Evolutionary conservation across 306 rosid species (phyloP).

Genomic region (Biancaea sappan): DNA sequence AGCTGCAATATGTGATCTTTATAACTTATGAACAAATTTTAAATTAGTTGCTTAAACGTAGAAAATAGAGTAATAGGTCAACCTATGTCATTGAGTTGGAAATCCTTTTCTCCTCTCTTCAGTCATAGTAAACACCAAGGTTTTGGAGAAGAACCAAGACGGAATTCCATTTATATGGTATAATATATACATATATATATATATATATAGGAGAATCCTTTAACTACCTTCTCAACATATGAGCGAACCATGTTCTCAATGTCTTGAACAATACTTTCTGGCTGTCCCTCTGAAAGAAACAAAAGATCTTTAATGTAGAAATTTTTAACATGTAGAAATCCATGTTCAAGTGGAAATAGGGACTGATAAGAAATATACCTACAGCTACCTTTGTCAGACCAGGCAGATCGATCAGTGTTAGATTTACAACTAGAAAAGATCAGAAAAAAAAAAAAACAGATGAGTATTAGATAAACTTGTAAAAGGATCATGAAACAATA

Average conservation of each 20-base stretch:
- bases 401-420: conserved; percentile 65
- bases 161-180: neutral
- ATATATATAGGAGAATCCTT: neutral
- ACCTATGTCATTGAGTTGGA: neutral
- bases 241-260: conserved; percentile 64
- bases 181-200: too few relatives aligned
- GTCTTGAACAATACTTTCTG: conserved; percentile 58
- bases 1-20: neutral
- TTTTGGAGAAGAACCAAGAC: neutral
- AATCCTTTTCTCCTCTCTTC: neutral
- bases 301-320: conserved; percentile 16
- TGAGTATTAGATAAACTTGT: conserved; percentile 18
- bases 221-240: conserved; percentile 55
- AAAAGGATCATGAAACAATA: conserved; percentile 21
- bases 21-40: neutral
- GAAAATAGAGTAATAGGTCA: neutral
- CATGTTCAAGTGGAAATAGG: neutral
- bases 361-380: conserved; percentile 43
- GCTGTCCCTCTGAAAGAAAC: conserved; percentile 64
- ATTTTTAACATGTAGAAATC: neutral
- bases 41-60: neutral
- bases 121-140: neutral
- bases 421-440: conserved; percentile 59
- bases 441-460: too few relatives aligned
- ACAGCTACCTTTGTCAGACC: conserved; percentile 71